Base-by-base conservation (phyloP, 495 filamentous ascomycete species). In the Xylaria flabelliformis region DNA sequence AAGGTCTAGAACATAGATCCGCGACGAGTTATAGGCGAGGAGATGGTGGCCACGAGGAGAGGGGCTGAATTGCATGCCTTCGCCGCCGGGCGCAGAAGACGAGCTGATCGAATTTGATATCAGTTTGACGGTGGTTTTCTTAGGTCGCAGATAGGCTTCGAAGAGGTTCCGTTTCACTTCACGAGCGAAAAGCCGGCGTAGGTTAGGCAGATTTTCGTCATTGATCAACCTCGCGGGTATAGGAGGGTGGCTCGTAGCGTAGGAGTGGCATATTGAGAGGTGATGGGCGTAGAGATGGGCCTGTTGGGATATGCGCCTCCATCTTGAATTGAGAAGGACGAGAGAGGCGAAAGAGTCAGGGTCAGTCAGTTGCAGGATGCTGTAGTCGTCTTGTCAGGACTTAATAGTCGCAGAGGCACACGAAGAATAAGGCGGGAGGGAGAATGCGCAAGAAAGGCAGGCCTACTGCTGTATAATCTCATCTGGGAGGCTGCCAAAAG, bases 91-190 rank as follows among this genome's bases (percentile, higher is more conserved):
- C 69, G 91, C 91, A 10, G 92, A 92, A 15, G 93, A 92, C 0
- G 92, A 95, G 72, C 91, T 93, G 78, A 93, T 92, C 21, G 92
- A 94, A 42, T 90, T 92, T 19, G 92, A 95, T n/a, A 95, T 90
- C 34, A 97, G 81, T 69, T 90, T 93, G 72, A 96, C 86, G 48
- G 92, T 79, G 21, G 91, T 94, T 67, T 87, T 84, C 50, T 78
- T 87, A 8, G 93, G 93, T 26, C 90, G 88, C 26, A 95, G 79
- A 78, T 92, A 94, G 9, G 91, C 89, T 75, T 94, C 91, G 75
- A 95, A 97, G 67, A 94, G 83, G 82, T 94, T 94, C 56, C 92
- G 87, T 75, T 94, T 91, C 56, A 92, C 88, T 74, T 94, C 90
- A 26, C 82, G 82, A 0, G 89, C 83, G 73, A 97, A 97, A n/a